Conservation (phyloP, 1,139 yeast genomes). For the Blastobotrys capitulatus region DNA sequence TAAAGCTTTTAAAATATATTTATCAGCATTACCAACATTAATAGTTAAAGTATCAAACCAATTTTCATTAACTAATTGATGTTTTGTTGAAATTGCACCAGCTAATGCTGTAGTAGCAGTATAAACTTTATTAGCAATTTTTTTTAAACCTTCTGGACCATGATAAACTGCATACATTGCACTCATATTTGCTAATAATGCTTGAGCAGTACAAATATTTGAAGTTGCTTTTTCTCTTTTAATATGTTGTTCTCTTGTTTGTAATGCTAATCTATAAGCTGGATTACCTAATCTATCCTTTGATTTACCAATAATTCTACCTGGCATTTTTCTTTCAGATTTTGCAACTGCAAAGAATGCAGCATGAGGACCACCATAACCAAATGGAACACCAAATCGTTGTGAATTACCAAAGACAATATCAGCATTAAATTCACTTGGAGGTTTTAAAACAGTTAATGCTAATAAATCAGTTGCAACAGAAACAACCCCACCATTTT, state of each 20-base stretch:
- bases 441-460: slow-evolving; percentile 77
- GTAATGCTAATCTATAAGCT: slow-evolving; percentile 88
- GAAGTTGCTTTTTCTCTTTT: slow-evolving; percentile 97
- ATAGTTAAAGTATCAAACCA: slow-evolving; percentile 91
- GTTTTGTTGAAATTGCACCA: slow-evolving; percentile 37
- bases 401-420: slow-evolving; percentile 90
- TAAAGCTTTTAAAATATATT: slow-evolving; percentile 53
- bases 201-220: slow-evolving; percentile 97
- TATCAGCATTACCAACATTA: slow-evolving; percentile 52
- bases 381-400: slow-evolving; percentile 96
- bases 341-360: slow-evolving; percentile 88
- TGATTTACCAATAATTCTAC: slow-evolving; percentile 89
- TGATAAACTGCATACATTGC: slow-evolving; percentile 96
- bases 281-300: slow-evolving; percentile 86
- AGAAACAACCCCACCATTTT: slow-evolving; percentile 66
- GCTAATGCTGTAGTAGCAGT: slow-evolving; percentile 75
- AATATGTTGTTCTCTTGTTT: slow-evolving; percentile 97
- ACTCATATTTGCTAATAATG: slow-evolving; percentile 88
- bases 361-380: slow-evolving; percentile 98
- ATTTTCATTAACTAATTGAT: slow-evolving; percentile 45
- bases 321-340: slow-evolving; percentile 86
- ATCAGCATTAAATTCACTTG: slow-evolving; percentile 84
- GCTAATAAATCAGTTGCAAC: slow-evolving; percentile 91
- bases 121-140: slow-evolving; percentile 73
- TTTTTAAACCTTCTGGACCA: slow-evolving; percentile 83